These are phyloP conservation scores for Fennellomyces sp. DNA, from an alignment of 371 early-diverging fungal genomes.

Conservation along the genomic window DNA sequence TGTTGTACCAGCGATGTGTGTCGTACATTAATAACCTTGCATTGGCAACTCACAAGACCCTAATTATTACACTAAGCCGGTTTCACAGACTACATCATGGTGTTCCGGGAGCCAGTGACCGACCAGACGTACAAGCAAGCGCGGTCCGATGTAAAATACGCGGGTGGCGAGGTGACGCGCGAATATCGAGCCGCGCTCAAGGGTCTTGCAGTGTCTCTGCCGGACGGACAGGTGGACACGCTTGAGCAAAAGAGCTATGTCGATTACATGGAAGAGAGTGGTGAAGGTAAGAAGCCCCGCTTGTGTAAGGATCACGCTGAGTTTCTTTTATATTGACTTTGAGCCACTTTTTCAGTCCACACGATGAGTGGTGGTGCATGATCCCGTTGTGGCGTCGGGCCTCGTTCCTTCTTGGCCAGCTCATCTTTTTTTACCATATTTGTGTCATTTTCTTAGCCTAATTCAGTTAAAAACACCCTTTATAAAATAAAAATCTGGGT, in stretches of 20 bases:
- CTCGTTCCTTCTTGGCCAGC: neutral
- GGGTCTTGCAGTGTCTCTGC: neutral
- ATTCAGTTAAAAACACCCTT: neutral
- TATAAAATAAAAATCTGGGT: neutral
- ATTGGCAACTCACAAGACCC: neutral
- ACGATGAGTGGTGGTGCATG: neutral
- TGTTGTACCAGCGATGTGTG: neutral
- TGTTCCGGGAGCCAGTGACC: neutral
- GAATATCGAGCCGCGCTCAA: neutral
- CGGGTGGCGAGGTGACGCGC: neutral
- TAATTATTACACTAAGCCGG: neutral
- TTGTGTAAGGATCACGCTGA: too few species aligned
- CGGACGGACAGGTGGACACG: neutral
- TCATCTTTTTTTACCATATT: neutral
- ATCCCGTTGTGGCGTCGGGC: neutral
- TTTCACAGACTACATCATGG: neutral
- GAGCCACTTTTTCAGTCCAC: neutral
- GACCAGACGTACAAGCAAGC: neutral
- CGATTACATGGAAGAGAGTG: neutral
- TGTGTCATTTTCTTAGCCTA: neutral
- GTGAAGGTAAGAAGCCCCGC: neutral
- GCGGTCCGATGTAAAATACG: neutral
- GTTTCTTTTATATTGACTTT: neutral
- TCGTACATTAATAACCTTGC: neutral
- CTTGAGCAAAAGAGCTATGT: neutral